A percentile compares a stretch with the other conserved stretches of the same genome.
These are phyloP conservation scores for Saccharomycopsis oosterbeekiorum DNA, from an alignment of 805 yeast species.

Conservation along the genomic window DNA sequence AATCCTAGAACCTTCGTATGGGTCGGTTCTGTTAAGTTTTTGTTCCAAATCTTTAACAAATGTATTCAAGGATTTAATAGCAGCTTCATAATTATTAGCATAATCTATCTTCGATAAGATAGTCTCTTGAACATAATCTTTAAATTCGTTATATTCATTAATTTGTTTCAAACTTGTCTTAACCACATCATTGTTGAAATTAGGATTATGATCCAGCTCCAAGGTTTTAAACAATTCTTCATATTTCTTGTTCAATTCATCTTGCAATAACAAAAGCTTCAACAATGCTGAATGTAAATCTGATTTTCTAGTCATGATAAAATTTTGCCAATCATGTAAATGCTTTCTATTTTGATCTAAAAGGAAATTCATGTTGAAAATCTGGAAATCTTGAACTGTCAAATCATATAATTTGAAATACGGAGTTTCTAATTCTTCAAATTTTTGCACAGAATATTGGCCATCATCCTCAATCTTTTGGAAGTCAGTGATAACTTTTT, in stretches of 20 bases:
- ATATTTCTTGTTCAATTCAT: slow-evolving; percentile 25
- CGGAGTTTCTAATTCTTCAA: slow-evolving; percentile 17
- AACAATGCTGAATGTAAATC: slow-evolving; percentile 16
- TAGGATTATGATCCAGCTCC: slow-evolving; percentile 54
- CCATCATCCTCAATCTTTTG: slow-evolving; percentile 28
- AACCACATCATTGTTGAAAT: slow-evolving; percentile 67
- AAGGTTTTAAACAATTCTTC: slow-evolving; percentile 38
- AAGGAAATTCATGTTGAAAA: slow-evolving; percentile 10
- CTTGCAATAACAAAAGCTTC: slow-evolving; percentile 9
- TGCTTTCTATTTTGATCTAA: slow-evolving; percentile 12
- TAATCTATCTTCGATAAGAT: slow-evolving; percentile 17
- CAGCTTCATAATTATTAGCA: slow-evolving; percentile 13
- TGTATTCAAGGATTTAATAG: slow-evolving; percentile 3
- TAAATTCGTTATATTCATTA: slow-evolving; percentile 32
- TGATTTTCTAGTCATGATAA: slow-evolving; percentile 15
- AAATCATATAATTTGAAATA: slow-evolving; percentile 19
- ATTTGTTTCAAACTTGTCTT: slow-evolving; percentile 46
- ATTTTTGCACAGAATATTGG: slow-evolving; percentile 5
- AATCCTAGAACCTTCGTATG: slow-evolving; percentile 1
- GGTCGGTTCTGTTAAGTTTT: slow-evolving; percentile 3
- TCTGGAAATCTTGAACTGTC: slow-evolving; percentile 5
- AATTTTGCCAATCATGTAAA: slow-evolving; percentile 16
- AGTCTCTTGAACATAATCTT: slow-evolving; percentile 13
- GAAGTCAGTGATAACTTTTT: slow-evolving; percentile 50
- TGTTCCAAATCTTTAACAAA: slow-evolving; percentile 5